A percentile compares a stretch with the other conserved stretches of the same genome.
phyloP scores from a whole-genome alignment of 306 rosid species.

The Corylus avellana region DNA sequence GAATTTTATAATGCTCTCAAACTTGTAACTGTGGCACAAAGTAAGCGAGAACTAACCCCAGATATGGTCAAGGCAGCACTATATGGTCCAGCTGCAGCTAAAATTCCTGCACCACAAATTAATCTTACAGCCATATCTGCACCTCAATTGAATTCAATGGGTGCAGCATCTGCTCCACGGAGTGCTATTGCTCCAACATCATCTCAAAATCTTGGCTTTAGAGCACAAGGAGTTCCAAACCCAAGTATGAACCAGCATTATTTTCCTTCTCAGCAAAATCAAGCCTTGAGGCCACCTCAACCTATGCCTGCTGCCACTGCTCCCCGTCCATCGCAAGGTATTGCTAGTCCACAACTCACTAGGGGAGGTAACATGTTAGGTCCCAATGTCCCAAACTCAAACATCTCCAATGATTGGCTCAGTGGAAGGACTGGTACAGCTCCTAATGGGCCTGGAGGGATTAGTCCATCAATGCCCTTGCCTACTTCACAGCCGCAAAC shows the following conservation, averaged over 20 bases:
- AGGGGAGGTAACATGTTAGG: slow-evolving; percentile 41
- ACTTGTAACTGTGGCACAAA: slow-evolving; percentile 94
- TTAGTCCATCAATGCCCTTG: slow-evolving; percentile 47
- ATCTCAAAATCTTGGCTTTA: slow-evolving; percentile 62
- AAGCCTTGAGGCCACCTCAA: slow-evolving; percentile 64
- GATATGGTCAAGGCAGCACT: slow-evolving; percentile 90
- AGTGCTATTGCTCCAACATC: slow-evolving; percentile 46
- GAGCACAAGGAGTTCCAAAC: slow-evolving; percentile 68
- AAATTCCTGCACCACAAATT: slow-evolving; percentile 86
- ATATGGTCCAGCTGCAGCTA: slow-evolving; percentile 86
- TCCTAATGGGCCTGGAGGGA: slow-evolving; percentile 65
- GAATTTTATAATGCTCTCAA: slow-evolving; percentile 92
- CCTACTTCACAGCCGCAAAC: slow-evolving; percentile 35
- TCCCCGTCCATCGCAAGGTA: slow-evolving; percentile 56
- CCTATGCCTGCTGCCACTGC: slow-evolving; percentile 42
- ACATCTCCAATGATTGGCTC: slow-evolving; percentile 64
- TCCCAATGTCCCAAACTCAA: slow-evolving; percentile 51
- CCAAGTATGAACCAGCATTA: slow-evolving; percentile 52
- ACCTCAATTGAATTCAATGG: slow-evolving; percentile 42
- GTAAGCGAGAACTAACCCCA: slow-evolving; percentile 85
- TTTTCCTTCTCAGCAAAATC: slow-evolving; percentile 59
- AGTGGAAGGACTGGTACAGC: slow-evolving; percentile 50
- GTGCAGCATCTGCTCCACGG: slow-evolving; percentile 50
- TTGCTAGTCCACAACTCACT: slow-evolving; percentile 43
- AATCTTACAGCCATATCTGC: slow-evolving; percentile 55